Conservation (phyloP, 2,329 filamentous ascomycete genomes). For the Aspergillus pseudonomiae region DNA sequence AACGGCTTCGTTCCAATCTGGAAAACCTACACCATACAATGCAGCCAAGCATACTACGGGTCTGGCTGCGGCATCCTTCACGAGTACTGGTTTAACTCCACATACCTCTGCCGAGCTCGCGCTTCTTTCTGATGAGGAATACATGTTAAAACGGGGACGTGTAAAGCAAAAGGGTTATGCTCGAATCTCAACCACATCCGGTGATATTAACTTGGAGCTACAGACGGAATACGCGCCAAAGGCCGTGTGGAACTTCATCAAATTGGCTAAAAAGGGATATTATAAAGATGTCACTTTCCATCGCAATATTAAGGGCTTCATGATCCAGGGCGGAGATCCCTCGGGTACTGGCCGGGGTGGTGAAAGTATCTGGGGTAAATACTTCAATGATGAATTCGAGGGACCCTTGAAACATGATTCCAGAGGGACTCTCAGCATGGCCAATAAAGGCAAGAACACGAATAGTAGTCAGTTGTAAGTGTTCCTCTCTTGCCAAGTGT, state of each 20-base stretch:
- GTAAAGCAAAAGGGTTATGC: conserved; percentile 91
- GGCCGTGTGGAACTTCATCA: conserved; percentile 96
- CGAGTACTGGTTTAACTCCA: conserved; percentile 88
- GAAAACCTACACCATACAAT: conserved; percentile 67
- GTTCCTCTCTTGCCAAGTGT: neutral
- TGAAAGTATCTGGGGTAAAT: conserved; percentile 87
- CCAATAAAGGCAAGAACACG: conserved; percentile 97
- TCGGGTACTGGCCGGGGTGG: conserved; percentile 92
- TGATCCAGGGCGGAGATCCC: conserved; percentile 97
- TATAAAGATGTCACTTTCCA: conserved; percentile 86
- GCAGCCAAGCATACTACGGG: conserved; percentile 90
- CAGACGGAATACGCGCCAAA: conserved; percentile 88
- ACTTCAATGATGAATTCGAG: conserved; percentile 92
- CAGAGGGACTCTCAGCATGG: conserved; percentile 86
- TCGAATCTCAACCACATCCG: conserved; percentile 81
- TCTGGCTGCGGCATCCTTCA: conserved; percentile 89
- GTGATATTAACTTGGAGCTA: conserved; percentile 84
- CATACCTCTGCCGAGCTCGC: conserved; percentile 87
- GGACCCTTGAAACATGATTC: conserved; percentile 82
- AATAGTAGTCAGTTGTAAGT: conserved; percentile 83
- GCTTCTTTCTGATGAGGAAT: conserved; percentile 88
- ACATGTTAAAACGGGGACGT: conserved; percentile 87
- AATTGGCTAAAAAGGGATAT: conserved; percentile 84
- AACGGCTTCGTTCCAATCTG: conserved; percentile 26
- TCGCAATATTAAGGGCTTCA: conserved; percentile 92